Conservation (phyloP, 331 rosid genomes). For the Acacia pycnantha region DNA sequence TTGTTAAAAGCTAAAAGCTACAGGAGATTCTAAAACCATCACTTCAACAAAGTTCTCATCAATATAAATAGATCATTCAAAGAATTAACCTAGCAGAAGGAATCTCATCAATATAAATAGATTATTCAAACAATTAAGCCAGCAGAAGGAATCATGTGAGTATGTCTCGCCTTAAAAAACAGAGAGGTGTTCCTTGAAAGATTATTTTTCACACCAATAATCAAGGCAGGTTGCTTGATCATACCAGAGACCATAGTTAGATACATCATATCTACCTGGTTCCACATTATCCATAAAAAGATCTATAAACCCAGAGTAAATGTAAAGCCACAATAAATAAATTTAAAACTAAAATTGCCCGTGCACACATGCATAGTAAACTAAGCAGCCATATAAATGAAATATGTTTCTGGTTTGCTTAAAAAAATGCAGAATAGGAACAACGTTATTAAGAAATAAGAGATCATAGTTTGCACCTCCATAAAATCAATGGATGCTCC, state of each 20-base stretch:
- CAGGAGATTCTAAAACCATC: background rate
- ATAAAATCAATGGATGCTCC: constrained; percentile 68
- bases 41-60: constrained; percentile 8
- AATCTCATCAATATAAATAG: background rate
- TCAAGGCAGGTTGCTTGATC: background rate
- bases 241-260: background rate
- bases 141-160: background rate
- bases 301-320: background rate
- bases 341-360: background rate
- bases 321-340: background rate
- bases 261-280: background rate
- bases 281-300: background rate
- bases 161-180: background rate
- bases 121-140: background rate
- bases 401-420: background rate
- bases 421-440: background rate
- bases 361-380: background rate
- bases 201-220: background rate
- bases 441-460: constrained; percentile 3
- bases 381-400: background rate
- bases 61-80: background rate
- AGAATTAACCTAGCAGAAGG: background rate
- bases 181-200: background rate
- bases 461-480: constrained; percentile 57
- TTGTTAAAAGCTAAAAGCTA: background rate